Evolutionary conservation across 371 early-diverging fungal genomes (phyloP), one percentile per base, ranked within the genome.

Genomic region (Circinella umbellata): DNA sequence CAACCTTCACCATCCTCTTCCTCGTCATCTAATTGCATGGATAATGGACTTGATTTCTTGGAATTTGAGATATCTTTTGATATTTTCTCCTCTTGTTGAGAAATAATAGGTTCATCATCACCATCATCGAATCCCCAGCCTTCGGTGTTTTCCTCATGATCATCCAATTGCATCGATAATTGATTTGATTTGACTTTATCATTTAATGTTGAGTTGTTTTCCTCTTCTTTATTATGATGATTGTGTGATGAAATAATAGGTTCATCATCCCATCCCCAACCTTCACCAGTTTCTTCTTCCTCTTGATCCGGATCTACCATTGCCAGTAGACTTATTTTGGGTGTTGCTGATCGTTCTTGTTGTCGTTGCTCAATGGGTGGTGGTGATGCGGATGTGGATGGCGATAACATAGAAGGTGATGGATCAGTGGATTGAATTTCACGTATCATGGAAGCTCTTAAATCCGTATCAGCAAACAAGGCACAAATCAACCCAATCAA

Each of bases 401-500:
- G 35, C 49, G 60, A 36, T 39, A 64, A 38, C 36, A 61, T 36
- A 13, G 39, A 13, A 4, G 9, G 51, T 55, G 51, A n/a, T 49
- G 18, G 67, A n/a, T 64, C 53, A 0, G 73, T 73, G 11, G 71
- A 49, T 36, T 73, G 69, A 18, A 93, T 92, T 70, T 91, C 92
- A n/a, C 79, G 75, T n/a, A 93, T 70, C 70, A 87, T 90, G 34
- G 75, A 71, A 35, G 81, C 80, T 42, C 93, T 80, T 35, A 90
- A 73, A 10, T 88, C 86, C 11, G 92, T 90, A 64, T 92, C 91
- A 8, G 92, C 88, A 81, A 93, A 93, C 48, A 93, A 68, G 0
- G 91, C 87, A 70, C 88, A 86, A 0, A 92, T 69, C 8, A 93
- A 75, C 5, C 80, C 68, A 13, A 80, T 72, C 48, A 93, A 72